phyloP scores from a whole-genome alignment of 1,139 yeast genomes.

The Zygosaccharomyces sapae region DNA sequence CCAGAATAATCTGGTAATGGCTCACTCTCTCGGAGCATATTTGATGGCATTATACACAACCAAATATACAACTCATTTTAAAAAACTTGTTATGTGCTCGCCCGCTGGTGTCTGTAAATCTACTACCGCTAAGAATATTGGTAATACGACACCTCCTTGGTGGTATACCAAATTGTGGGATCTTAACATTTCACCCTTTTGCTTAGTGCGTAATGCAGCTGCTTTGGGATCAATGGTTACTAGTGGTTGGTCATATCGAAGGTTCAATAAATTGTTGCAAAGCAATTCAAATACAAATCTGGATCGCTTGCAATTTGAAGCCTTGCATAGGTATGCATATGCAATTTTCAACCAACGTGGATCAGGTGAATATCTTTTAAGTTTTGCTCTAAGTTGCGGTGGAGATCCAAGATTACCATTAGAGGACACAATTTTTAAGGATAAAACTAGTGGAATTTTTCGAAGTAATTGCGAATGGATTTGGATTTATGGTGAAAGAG shows the following conservation, averaged over 20 bases:
- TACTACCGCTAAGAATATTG: conserved; percentile 34
- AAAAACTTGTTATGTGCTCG: conserved; percentile 67
- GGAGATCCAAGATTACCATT: conserved; percentile 68
- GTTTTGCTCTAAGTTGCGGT: conserved; percentile 66
- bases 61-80: conserved; percentile 55
- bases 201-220: conserved; percentile 59
- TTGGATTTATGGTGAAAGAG: conserved; percentile 73
- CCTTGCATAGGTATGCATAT: conserved; percentile 62
- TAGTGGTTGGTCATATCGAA: conserved; percentile 71
- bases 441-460: conserved; percentile 9
- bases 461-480: conserved; percentile 47
- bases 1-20: conserved; percentile 61
- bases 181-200: conserved; percentile 63
- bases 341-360: conserved; percentile 68
- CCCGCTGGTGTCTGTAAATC: conserved; percentile 64
- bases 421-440: conserved; percentile 45
- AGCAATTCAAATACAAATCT: conserved; percentile 33
- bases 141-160: conserved; percentile 48
- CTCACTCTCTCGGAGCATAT: conserved; percentile 93
- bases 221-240: conserved; percentile 66
- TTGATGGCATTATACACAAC: conserved; percentile 66
- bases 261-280: conserved; percentile 50
- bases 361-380: conserved; percentile 72
- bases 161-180: conserved; percentile 71
- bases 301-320: conserved; percentile 39